Conservation (phyloP, 225 moss, liverwort and hornwort genomes). For the Antitrichia curtipendula region DNA sequence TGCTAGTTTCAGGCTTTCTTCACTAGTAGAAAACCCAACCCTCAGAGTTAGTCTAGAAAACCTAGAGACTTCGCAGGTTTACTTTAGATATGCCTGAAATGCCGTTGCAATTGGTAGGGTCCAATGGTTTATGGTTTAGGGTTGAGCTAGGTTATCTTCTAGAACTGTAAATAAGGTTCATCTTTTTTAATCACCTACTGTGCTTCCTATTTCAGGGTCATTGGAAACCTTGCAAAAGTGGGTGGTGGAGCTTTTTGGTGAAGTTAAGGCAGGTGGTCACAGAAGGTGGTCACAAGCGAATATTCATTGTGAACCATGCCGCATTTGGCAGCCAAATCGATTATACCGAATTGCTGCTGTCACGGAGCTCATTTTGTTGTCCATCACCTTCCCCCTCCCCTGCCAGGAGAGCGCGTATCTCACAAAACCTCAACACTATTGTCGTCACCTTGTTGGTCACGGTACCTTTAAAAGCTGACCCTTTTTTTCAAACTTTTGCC, state of each 20-base stretch:
- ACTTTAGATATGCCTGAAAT: neutral
- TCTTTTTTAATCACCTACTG: neutral
- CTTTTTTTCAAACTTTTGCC: neutral
- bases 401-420: conserved; percentile 35
- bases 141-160: neutral
- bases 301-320: conserved; percentile 6
- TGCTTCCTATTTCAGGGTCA: conserved; percentile 11
- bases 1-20: neutral
- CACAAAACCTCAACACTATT: conserved; percentile 44
- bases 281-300: conserved; percentile 3
- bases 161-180: neutral
- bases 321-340: conserved; percentile 31
- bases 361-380: conserved; percentile 15
- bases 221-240: conserved; percentile 46
- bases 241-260: conserved; percentile 43
- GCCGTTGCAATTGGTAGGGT: neutral
- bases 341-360: conserved; percentile 29
- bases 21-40: neutral
- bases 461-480: conserved; percentile 1
- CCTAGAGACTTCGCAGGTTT: neutral
- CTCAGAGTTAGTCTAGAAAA: neutral
- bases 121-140: too few species aligned
- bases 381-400: conserved; percentile 37
- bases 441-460: conserved; percentile 38
- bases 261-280: conserved; percentile 28